These are phyloP conservation scores for Cyclanthera cordifolia DNA, from an alignment of 306 rosid genomes.

Conservation along the genomic window DNA sequence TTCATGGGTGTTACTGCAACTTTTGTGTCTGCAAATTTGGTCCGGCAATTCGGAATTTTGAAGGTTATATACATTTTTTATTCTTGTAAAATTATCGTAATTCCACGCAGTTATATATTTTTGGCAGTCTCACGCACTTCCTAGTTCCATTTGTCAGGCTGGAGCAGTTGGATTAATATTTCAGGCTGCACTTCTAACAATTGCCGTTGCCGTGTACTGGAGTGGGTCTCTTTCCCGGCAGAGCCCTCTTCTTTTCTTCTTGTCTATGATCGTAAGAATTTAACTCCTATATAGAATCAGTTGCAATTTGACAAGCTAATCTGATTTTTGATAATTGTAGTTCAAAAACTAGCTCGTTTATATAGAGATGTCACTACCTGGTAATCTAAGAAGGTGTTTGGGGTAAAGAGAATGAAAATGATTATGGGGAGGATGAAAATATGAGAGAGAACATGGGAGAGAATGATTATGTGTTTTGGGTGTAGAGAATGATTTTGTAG, in stretches of 20 bases:
- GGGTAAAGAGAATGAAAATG: no score
- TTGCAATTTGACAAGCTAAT: background rate
- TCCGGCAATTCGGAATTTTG: conserved; percentile 66
- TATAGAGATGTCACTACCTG: background rate
- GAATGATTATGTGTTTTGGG: no score
- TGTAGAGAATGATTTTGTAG: no score
- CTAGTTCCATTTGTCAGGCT: conserved; percentile 43
- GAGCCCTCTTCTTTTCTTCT: conserved; percentile 65
- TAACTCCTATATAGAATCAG: background rate
- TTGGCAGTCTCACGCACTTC: conserved; percentile 14
- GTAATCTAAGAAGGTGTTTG: no score
- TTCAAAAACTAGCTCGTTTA: background rate
- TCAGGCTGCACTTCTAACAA: conserved; percentile 81
- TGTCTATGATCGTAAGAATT: conserved; percentile 70
- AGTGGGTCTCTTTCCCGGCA: conserved; percentile 59
- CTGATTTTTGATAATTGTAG: background rate
- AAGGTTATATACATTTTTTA: conserved; percentile 38
- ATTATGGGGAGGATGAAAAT: no score
- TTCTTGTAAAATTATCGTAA: background rate
- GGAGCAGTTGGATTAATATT: conserved; percentile 85
- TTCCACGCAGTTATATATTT: conserved; percentile 10
- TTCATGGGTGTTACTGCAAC: conserved; percentile 96
- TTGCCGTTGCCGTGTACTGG: conserved; percentile 78
- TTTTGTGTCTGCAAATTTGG: conserved; percentile 72
- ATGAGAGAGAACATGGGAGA: no score